Percentiles rank a stretch among this genome's conserved stretches.
These are phyloP conservation scores for Scutellaria minor DNA, from an alignment of 257 asterid species.

Conservation along the genomic window DNA sequence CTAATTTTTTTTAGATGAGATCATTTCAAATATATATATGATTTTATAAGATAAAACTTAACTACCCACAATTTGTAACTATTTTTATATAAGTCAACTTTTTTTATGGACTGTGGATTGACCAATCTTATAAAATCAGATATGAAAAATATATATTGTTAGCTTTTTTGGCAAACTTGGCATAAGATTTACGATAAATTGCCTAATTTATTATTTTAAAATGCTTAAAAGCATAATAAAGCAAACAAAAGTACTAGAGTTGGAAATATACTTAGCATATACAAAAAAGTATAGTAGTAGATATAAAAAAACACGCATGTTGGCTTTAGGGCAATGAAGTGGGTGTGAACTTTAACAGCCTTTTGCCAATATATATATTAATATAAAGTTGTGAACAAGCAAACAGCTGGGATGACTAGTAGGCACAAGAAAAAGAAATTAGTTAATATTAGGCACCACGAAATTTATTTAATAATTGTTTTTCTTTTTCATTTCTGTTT, in stretches of 20 bases:
- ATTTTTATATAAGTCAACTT: no score
- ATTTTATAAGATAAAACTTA: no score
- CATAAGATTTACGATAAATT: neutral
- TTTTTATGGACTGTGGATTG: no score
- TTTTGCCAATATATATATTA: slow-evolving; percentile 33
- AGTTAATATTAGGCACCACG: no score
- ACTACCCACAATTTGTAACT: no score
- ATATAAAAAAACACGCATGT: slow-evolving; percentile 29
- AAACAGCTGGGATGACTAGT: slow-evolving; percentile 30
- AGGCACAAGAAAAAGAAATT: no score
- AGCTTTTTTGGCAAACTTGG: slow-evolving; percentile 7
- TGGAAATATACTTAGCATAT: slow-evolving; percentile 41
- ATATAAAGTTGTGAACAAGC: slow-evolving; percentile 2
- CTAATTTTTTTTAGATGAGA: no score
- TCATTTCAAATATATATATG: no score
- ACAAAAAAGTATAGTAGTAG: slow-evolving; percentile 19
- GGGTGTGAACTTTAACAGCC: slow-evolving; percentile 39
- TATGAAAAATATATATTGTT: no score
- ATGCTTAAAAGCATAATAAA: slow-evolving; percentile 19
- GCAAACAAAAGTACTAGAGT: slow-evolving; percentile 17
- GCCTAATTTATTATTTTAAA: neutral
- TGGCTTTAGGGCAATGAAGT: slow-evolving; percentile 34
- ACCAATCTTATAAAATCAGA: no score
- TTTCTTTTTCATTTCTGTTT: no score
- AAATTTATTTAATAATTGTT: no score